Evolutionary conservation across 495 filamentous ascomycete species (phyloP), one percentile per base, ranked within the genome.

Genomic region (Aspergillus diversus): DNA sequence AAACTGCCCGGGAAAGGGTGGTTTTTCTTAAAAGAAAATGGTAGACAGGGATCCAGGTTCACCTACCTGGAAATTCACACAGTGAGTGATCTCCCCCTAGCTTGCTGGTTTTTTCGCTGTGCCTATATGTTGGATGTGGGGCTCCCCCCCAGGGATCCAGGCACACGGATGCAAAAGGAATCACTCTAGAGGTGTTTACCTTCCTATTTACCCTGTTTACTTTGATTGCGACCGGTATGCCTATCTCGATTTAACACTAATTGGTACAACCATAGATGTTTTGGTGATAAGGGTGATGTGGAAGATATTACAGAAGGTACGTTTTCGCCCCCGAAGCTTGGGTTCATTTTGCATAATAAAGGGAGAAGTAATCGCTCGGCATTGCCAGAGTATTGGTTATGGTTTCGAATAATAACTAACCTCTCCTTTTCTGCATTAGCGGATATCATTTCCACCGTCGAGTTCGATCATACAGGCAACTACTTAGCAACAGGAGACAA

Each of bases 51-150:
- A 97, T 81, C 84, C 89, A 78, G 89, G 85, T 79, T 86, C 92
- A 76, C 94, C 95, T 70, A 97, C 94, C 77, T 98, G 95, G 95
- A 98, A 98, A 85, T 99, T 99, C 82, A 99, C 95, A 79, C 95
- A 99, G 95, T 99, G 86, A 86, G 96, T 92, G 5, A 53, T 66
- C 61, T 55, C 67, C 60, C 42, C 35, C 16, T 35, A 27, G 51
- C 55, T 60, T 42, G 51, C 34, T 51, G 57, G 21, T 27, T 27
- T 56, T 16, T 62, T 31, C 55, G 65, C 16, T 47, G 53, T 33
- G 34, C 55, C 51, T 43, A 9, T 46, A 7, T 27, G 33, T 37
- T 58, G 4, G 37, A 32, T 9, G 12, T n/a, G 34, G 13, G 12
- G 54, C 46, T 15, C 27, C 55, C 32, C 16, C 39, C 32, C 31